Evolutionary conservation across 352 stramenopile genomes (phyloP).

Genomic region (Pythium sp.): DNA sequence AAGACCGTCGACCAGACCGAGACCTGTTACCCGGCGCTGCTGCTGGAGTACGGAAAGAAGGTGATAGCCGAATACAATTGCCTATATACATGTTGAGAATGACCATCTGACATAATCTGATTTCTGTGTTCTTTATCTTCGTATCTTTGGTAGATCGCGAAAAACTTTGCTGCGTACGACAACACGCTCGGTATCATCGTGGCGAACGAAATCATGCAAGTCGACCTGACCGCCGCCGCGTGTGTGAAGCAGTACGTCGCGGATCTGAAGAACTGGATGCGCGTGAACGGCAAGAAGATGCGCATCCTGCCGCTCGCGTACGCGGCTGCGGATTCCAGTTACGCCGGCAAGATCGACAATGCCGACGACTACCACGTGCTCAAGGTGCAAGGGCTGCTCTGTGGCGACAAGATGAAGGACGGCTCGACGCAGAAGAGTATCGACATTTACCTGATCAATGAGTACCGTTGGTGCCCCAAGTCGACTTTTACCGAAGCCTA

Average conservation of each 20-base stretch:
- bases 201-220: conserved; percentile 88
- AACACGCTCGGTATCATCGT: conserved; percentile 83
- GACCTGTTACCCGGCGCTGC: conserved; percentile 80
- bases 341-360: conserved; percentile 43
- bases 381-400: conserved; percentile 83
- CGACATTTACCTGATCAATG: conserved; percentile 88
- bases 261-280: conserved; percentile 88
- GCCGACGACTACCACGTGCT: conserved; percentile 80
- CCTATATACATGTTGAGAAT: background rate
- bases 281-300: conserved; percentile 79
- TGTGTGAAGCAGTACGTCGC: conserved; percentile 85
- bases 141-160: conserved; percentile 47
- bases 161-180: conserved; percentile 88
- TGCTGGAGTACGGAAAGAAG: conserved; percentile 86
- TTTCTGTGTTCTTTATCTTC: background rate
- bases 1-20: conserved; percentile 65
- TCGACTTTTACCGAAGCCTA: conserved; percentile 72
- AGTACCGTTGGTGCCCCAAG: conserved; percentile 82
- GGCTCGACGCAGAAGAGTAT: conserved; percentile 82
- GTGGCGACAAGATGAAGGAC: conserved; percentile 80
- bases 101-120: background rate
- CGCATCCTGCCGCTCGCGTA: conserved; percentile 79
- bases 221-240: conserved; percentile 61
- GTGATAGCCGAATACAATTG: conserved; percentile 9
- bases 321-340: conserved; percentile 77